These are phyloP conservation scores for Colletotrichum neosansevieriae DNA, from an alignment of 2,329 filamentous ascomycete genomes.

Conservation along the genomic window DNA sequence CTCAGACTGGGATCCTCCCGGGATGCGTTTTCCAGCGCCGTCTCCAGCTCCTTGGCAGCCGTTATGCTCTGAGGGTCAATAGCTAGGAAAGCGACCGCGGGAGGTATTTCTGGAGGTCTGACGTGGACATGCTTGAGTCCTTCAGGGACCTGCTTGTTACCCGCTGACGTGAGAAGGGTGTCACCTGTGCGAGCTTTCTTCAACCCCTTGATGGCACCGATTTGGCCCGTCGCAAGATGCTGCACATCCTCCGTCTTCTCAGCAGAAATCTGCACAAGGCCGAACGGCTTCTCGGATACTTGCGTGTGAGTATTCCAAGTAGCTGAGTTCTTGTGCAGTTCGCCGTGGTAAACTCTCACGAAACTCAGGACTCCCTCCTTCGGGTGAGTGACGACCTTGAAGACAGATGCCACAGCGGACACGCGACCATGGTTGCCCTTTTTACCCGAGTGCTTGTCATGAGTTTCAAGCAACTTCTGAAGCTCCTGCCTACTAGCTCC, in stretches of 20 bases:
- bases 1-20: slow-evolving; percentile 94
- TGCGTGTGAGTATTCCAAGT: slow-evolving; percentile 91
- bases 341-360: slow-evolving; percentile 90
- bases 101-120: slow-evolving; percentile 87
- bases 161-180: slow-evolving; percentile 82
- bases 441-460: slow-evolving; percentile 47
- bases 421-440: slow-evolving; percentile 49
- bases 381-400: slow-evolving; percentile 94
- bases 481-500: slow-evolving; percentile 66
- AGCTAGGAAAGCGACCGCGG: slow-evolving; percentile 96
- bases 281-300: slow-evolving; percentile 82
- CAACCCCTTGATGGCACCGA: slow-evolving; percentile 90
- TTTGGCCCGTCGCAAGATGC: slow-evolving; percentile 86
- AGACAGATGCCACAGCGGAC: slow-evolving; percentile 75
- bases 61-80: slow-evolving; percentile 83
- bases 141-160: slow-evolving; percentile 71
- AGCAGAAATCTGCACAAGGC: slow-evolving; percentile 90
- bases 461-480: slow-evolving; percentile 46
- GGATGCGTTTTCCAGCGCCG: slow-evolving; percentile 81
- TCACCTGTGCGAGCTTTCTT: slow-evolving; percentile 95
- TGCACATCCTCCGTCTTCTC: slow-evolving; percentile 87
- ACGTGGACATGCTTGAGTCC: slow-evolving; percentile 82
- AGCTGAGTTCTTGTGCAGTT: slow-evolving; percentile 77
- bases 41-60: slow-evolving; percentile 83
- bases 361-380: slow-evolving; percentile 91